Evolutionary conservation across 192 early-diverging fungal genomes (phyloP).

Genomic region (Coemansia umbellata): DNA sequence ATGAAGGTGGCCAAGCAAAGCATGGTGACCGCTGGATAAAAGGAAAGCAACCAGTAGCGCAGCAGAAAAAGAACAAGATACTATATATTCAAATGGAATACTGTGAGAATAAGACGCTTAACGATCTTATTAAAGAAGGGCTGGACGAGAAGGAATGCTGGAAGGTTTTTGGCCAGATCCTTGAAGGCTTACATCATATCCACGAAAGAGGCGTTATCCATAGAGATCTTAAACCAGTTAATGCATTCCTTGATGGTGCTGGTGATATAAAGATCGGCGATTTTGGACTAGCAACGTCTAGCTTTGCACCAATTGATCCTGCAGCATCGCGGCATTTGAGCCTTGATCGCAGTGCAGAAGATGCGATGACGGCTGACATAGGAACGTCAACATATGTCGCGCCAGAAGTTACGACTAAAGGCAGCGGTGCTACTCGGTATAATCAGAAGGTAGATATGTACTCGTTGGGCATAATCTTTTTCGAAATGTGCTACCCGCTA

Average conservation of each 20-base stretch:
- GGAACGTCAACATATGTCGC: slow-evolving; percentile 91
- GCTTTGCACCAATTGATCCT: slow-evolving; percentile 35
- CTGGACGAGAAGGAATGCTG: slow-evolving; percentile 77
- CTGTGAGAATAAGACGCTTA: slow-evolving; percentile 89
- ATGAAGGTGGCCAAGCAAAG: background rate
- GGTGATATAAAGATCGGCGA: slow-evolving; percentile 81
- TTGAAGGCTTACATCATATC: slow-evolving; percentile 87
- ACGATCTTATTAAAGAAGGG: slow-evolving; percentile 75
- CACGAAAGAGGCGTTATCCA: slow-evolving; percentile 82
- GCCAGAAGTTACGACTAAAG: slow-evolving; percentile 51
- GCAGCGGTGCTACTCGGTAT: slow-evolving; percentile 47
- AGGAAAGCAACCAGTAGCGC: background rate
- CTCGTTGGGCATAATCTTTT: slow-evolving; percentile 89
- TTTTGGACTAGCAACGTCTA: slow-evolving; percentile 84
- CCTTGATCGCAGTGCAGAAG: slow-evolving; percentile 47
- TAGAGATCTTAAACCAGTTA: slow-evolving; percentile 70
- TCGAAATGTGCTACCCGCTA: slow-evolving; percentile 86
- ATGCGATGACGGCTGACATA: slow-evolving; percentile 73
- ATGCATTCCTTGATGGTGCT: slow-evolving; percentile 59
- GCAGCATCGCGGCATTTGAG: slow-evolving; percentile 14
- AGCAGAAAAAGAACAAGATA: slow-evolving; percentile 33
- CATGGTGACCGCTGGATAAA: background rate
- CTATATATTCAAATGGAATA: slow-evolving; percentile 99
- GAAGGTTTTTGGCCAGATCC: slow-evolving; percentile 83
- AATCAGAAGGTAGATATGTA: slow-evolving; percentile 86